Evolutionary conservation across 2,329 filamentous ascomycete genomes (phyloP).

Genomic region (Colletotrichum orbiculare): DNA sequence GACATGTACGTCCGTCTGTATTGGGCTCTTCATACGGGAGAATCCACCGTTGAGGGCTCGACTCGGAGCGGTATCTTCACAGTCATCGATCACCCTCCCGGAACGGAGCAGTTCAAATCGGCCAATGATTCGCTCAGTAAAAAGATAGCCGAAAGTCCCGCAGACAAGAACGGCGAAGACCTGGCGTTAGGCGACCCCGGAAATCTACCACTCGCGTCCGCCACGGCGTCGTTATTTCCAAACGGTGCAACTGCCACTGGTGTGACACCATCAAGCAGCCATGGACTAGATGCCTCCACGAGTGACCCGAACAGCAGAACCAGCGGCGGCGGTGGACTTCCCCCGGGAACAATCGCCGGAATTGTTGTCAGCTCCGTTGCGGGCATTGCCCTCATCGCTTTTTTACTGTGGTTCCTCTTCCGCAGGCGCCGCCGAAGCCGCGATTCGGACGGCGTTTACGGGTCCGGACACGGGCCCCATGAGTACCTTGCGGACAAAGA

Average conservation of each 20-base stretch:
- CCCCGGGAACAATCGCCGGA: slow-evolving; percentile 57
- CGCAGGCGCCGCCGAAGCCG: slow-evolving; percentile 47
- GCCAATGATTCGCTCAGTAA: no score
- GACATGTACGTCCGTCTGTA: no score
- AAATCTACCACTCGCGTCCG: no score
- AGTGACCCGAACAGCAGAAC: neutral
- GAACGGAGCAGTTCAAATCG: no score
- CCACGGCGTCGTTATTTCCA: no score
- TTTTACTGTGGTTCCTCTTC: slow-evolving; percentile 55
- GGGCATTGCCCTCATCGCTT: slow-evolving; percentile 52
- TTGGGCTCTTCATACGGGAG: no score
- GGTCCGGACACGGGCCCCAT: slow-evolving; percentile 41
- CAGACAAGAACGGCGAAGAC: no score
- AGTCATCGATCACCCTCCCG: neutral
- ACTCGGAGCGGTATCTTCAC: slow-evolving; percentile 23
- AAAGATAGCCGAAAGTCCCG: neutral
- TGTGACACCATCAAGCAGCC: no score
- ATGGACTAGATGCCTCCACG: neutral
- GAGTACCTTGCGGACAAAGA: slow-evolving; percentile 61
- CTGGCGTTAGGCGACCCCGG: no score
- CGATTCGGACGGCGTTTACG: slow-evolving; percentile 43
- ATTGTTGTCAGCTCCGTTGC: slow-evolving; percentile 57
- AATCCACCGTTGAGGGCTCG: neutral
- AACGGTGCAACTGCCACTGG: neutral
- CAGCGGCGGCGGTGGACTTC: slow-evolving; percentile 41